Base-by-base conservation (phyloP, 108 stramenopile genomes). In the Cyclostephanos invisitatus region DNA sequence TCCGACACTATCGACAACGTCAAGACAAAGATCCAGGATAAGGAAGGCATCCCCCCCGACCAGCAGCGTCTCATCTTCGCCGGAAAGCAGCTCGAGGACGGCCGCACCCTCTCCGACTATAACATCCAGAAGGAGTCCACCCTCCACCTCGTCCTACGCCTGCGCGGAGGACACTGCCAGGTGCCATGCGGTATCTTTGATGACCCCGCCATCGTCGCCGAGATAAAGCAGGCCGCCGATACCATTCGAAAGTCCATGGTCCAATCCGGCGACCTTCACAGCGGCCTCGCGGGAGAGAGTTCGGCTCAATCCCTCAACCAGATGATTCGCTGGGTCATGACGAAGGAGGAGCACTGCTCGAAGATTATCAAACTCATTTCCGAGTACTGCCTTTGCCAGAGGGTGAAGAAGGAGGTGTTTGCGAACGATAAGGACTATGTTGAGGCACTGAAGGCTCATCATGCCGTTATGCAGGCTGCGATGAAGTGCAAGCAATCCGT, bases 1-100 rank as follows among this genome's bases (percentile, higher is more conserved):
- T 90, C 92, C 12, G 99, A 99, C 86, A 92, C 95, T 20, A 98
- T 99, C 83, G 98, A 97, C 82, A 97, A 96, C 79, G 98, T 98
- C 78, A 99, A 99, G 89, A 84, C 89, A 57, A 98, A 98, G 94
- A 98, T 98, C 75, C 98, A 99, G 78, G 97, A 98, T 92, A 98
- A 97, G 93, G 99, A 99, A 78, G 58, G 58, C 14, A 59, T 59
- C 58, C 58, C 58, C 18, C 58, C 58, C 14, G 58, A 59, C 32
- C 58, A 59, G n/a, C 58, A 59, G 32, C 58, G 58, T 59, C 35
- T 59, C 35, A 59, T 59, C 32, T 59, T 59, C 28, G 58, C 58
- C 36, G 58, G 58, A 5, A 59, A 59, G 58, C 58, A 61, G 60
- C 60, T 61, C 60, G 60, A 61, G 40, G 60, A 61, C 10, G 60